Evolutionary conservation across 345 rosid species (phyloP).

Genomic region (Alliaria petiolata): DNA sequence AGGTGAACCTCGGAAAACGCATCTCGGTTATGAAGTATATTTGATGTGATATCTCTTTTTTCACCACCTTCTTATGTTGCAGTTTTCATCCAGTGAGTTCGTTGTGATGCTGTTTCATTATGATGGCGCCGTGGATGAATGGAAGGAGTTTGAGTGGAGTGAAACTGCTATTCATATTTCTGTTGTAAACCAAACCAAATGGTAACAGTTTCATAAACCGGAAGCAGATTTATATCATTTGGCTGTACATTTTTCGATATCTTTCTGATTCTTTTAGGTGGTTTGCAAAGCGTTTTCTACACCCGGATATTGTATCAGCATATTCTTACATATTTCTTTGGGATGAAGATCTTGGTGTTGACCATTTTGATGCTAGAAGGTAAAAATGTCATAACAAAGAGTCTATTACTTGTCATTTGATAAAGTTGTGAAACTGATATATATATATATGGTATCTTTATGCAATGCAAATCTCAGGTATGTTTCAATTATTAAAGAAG

Average conservation of each 20-base stretch:
- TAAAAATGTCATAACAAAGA: background rate
- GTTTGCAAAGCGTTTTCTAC: slow-evolving; percentile 84
- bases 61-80: slow-evolving; percentile 9
- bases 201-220: slow-evolving; percentile 34
- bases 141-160: slow-evolving; percentile 73
- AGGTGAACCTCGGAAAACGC: slow-evolving; percentile 38
- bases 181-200: slow-evolving; percentile 76
- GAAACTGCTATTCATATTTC: slow-evolving; percentile 57
- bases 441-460: background rate
- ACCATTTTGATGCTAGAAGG: slow-evolving; percentile 35
- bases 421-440: background rate
- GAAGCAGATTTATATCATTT: background rate
- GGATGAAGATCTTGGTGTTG: slow-evolving; percentile 48
- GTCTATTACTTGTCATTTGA: background rate
- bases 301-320: slow-evolving; percentile 40
- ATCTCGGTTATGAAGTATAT: slow-evolving; percentile 1
- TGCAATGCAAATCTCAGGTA: slow-evolving; percentile 43
- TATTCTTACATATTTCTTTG: slow-evolving; percentile 42
- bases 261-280: slow-evolving; percentile 47
- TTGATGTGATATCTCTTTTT: background rate
- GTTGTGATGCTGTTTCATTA: slow-evolving; percentile 78
- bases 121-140: slow-evolving; percentile 64
- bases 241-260: background rate
- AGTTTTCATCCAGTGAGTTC: slow-evolving; percentile 61
- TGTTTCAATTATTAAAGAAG: slow-evolving; percentile 56